Evolutionary conservation across 2,329 filamentous ascomycete genomes (phyloP).

Genomic region (Drechslerella coelobrocha): DNA sequence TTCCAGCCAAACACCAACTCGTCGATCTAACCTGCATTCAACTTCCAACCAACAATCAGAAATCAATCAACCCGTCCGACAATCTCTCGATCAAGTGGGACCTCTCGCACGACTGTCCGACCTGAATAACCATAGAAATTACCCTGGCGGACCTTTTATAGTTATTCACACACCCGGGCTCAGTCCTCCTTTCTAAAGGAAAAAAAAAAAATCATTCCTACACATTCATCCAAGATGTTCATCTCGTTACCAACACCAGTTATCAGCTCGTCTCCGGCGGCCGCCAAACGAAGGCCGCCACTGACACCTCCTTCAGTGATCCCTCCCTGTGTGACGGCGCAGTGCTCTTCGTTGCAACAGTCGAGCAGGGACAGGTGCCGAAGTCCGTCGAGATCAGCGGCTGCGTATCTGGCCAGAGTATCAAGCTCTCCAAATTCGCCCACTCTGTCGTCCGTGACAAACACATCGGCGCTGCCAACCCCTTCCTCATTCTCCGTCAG

Average conservation of each 20-base stretch:
- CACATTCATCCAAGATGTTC: slow-evolving; percentile 51
- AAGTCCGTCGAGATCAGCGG: slow-evolving; percentile 59
- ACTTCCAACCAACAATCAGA: slow-evolving; percentile 10
- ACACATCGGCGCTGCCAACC: slow-evolving; percentile 47
- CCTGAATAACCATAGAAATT: too few relatives aligned
- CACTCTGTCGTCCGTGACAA: slow-evolving; percentile 47
- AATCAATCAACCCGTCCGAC: slow-evolving; percentile 11
- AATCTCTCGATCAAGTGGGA: not conserved
- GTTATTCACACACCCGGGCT: slow-evolving; percentile 12
- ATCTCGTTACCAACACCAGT: slow-evolving; percentile 54
- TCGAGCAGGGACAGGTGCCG: slow-evolving; percentile 58
- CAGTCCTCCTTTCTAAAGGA: slow-evolving; percentile 13
- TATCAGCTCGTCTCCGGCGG: slow-evolving; percentile 35
- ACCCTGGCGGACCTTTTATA: slow-evolving; percentile 11
- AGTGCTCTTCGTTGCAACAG: slow-evolving; percentile 58
- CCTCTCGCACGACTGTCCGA: not conserved
- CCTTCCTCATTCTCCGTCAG: slow-evolving; percentile 49
- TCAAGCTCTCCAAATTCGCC: slow-evolving; percentile 53
- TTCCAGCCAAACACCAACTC: slow-evolving; percentile 20
- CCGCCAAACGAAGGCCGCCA: slow-evolving; percentile 58
- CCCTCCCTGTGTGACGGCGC: slow-evolving; percentile 60
- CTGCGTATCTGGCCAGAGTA: slow-evolving; percentile 60
- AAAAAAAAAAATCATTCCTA: slow-evolving; percentile 5
- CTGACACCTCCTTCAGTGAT: slow-evolving; percentile 61
- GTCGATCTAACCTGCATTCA: slow-evolving; percentile 34